Percentiles rank a stretch among this genome's conserved stretches.
These are phyloP conservation scores for Colletotrichum shisoi DNA, from an alignment of 2,329 filamentous ascomycete genomes.

Conservation along the genomic window DNA sequence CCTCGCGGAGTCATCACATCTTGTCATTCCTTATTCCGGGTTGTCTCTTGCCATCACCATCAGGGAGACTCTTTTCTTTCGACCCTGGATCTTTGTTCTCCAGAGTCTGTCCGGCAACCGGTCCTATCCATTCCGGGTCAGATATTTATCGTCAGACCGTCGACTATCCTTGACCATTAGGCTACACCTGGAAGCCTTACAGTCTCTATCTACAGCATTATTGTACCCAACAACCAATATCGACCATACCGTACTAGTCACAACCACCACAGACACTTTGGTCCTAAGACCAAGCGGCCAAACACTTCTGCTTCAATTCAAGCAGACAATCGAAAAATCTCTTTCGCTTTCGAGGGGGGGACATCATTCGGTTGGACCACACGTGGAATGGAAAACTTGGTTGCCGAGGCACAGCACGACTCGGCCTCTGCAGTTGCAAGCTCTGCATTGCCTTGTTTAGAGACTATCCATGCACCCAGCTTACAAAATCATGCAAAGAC, in stretches of 20 bases:
- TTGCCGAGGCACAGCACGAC: conserved; percentile 6
- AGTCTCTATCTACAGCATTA: not conserved
- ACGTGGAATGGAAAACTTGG: conserved; percentile 27
- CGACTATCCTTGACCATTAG: not conserved
- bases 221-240: not conserved
- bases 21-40: not conserved
- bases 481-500: not conserved
- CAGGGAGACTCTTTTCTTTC: not conserved
- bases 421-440: conserved; percentile 5
- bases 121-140: not conserved
- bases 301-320: not conserved
- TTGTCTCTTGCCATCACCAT: not conserved
- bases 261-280: not conserved
- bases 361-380: not conserved
- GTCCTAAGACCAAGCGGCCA: not conserved
- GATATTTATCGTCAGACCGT: not conserved
- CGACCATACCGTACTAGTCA: not conserved
- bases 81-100: not conserved
- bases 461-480: not conserved
- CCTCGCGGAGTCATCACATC: conserved; percentile 1
- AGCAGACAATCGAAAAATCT: not conserved
- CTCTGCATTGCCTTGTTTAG: not conserved
- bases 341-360: not conserved
- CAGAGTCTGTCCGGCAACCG: not conserved
- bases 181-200: not conserved